A percentile compares a stretch with the other conserved stretches of the same genome.
Evolutionary conservation across 2,329 filamentous ascomycete genomes (phyloP).

Genomic region (Paecilomyces niveus): DNA sequence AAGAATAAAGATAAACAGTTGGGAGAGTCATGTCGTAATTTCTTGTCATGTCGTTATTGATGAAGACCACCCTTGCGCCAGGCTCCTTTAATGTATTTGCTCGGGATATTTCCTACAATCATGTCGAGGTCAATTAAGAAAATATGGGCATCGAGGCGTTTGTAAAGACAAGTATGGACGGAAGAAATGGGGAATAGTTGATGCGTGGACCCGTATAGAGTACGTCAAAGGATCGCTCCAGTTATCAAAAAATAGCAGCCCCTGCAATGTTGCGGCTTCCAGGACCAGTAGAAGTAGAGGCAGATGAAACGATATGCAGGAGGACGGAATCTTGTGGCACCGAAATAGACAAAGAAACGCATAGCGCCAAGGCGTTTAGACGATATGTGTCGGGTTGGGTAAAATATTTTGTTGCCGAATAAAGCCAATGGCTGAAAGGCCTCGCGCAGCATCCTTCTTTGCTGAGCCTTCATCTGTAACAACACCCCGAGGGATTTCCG

Average conservation of each 20-base stretch:
- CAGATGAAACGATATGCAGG: neutral
- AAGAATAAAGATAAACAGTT: no score
- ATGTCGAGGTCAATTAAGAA: neutral
- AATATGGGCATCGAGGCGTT: neutral
- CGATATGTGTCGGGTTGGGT: no score
- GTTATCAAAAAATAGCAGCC: neutral
- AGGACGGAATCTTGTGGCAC: no score
- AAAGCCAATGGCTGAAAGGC: no score
- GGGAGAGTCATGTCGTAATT: no score
- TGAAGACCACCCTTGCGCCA: neutral
- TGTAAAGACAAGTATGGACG: neutral
- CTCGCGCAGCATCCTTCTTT: no score
- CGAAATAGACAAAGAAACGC: no score
- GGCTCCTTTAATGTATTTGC: neutral
- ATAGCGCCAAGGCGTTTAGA: no score
- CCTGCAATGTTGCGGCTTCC: neutral
- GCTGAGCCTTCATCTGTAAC: no score
- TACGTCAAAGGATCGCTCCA: neutral
- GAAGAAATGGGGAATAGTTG: neutral
- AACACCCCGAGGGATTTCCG: no score
- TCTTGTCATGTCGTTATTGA: neutral
- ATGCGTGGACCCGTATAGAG: neutral
- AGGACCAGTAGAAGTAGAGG: neutral
- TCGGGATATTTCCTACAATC: neutral
- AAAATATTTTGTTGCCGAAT: no score